Evolutionary conservation across 2,329 filamentous ascomycete species (phyloP).

Genomic region (Stagonosporopsis cucurbitacearum): DNA sequence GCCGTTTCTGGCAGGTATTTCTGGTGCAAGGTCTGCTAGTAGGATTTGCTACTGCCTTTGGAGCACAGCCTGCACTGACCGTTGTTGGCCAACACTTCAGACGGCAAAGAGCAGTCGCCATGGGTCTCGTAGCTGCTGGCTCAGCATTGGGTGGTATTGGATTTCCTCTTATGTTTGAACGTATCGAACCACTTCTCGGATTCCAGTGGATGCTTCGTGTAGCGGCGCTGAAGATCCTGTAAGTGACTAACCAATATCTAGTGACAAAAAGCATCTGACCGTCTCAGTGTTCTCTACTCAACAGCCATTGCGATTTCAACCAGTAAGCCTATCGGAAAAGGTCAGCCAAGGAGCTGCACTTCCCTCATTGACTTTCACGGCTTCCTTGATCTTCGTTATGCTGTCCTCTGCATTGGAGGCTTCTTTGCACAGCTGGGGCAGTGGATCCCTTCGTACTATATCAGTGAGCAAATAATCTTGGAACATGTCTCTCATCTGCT

Average conservation of each 20-base stretch:
- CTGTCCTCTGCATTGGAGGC: constrained; percentile 36
- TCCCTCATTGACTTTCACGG: constrained; percentile 45
- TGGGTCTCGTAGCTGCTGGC: constrained; percentile 53
- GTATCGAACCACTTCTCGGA: constrained; percentile 61
- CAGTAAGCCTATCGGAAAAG: constrained; percentile 22
- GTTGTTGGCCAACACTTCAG: constrained; percentile 54
- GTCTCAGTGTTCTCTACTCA: constrained; percentile 57
- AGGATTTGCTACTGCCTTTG: constrained; percentile 52
- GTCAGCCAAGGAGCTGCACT: constrained; percentile 28
- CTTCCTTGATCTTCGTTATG: constrained; percentile 41
- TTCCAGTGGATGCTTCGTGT: constrained; percentile 68
- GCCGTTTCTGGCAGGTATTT: constrained; percentile 52
- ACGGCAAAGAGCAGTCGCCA: constrained; percentile 50
- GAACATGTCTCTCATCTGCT: not conserved
- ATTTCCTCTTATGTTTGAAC: constrained; percentile 63
- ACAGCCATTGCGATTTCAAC: constrained; percentile 46
- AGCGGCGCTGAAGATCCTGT: constrained; percentile 60
- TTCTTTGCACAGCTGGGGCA: constrained; percentile 41
- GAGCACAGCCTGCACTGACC: constrained; percentile 52
- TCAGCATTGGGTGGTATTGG: constrained; percentile 57
- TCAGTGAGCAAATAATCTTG: constrained; percentile 38
- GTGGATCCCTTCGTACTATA: constrained; percentile 42
- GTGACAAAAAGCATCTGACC: constrained; percentile 56
- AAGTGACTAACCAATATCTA: constrained; percentile 47
- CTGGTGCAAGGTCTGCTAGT: constrained; percentile 55